Evolutionary conservation across 352 stramenopile genomes (phyloP), one percentile per base, ranked within the genome.

Genomic region (Peronosclerospora sorghi): DNA sequence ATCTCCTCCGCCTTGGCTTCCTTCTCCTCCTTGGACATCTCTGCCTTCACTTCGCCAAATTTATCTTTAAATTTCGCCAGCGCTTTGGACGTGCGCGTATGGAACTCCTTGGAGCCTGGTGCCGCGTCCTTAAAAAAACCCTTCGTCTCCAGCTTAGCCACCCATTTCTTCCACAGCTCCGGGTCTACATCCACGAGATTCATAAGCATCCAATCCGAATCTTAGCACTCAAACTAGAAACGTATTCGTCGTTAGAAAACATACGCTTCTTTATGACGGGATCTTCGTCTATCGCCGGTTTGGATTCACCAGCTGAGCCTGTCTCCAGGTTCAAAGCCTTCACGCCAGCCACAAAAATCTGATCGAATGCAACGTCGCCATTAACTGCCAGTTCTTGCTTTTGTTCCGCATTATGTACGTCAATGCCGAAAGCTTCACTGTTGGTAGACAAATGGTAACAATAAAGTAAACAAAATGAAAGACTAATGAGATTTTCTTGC

Each of bases 61-160:
- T 87, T 87, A 51, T 88, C 79, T 58, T 87, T 87, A 51, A 86
- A 92, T 55, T 92, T 92, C 52, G 52, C 62, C 45, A 92, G 50
- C 30, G 79, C 79, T 53, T 92, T 92, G 45, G 68, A 72, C 17
- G 68, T 71, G 34, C 74, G 65, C 12, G 44, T 57, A 20, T 60
- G 57, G 48, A 88, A 68, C 46, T 89, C 79, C 54, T 65, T 59
- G 28, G 76, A 80, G 1, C 76, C 79, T 13, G 54, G 47, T 0
- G 59, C 39, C 2, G 71, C 60, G 47, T 63, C 70, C 28, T 83
- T 83, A 55, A 89, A 92, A 44, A 89, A 92, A 5, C 79, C 74
- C 57, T 92, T 92, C 62, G 65, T 68, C 14, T 92, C 79, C 7
- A 92, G 62, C 54, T 92, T 92, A 19, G 68, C 66, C 14, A 89